Evolutionary conservation across 352 stramenopile genomes (phyloP).

Genomic region (Phytophthora cactorum): DNA sequence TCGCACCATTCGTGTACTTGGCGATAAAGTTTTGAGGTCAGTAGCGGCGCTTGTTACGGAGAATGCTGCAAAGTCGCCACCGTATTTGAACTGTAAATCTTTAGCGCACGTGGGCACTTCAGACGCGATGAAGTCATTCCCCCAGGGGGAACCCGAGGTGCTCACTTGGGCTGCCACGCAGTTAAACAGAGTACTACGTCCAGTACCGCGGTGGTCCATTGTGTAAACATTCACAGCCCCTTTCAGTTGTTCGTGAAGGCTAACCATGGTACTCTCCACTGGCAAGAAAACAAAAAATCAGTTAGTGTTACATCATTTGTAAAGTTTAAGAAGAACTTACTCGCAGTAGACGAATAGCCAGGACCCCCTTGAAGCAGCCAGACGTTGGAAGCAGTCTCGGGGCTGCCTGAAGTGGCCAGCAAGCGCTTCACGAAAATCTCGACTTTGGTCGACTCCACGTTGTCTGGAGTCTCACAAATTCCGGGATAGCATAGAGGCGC

Average conservation of each 20-base stretch:
- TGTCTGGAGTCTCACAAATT: constrained; percentile 29
- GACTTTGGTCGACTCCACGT: constrained; percentile 12
- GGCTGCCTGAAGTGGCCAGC: constrained; percentile 6
- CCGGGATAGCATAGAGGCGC: constrained; percentile 46
- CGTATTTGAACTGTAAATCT: constrained; percentile 42
- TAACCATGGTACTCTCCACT: constrained; percentile 51
- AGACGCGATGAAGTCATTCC: constrained; percentile 13
- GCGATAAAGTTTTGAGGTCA: constrained; percentile 34
- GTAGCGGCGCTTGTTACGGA: constrained; percentile 45
- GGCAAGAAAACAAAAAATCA: neutral
- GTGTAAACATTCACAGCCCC: constrained; percentile 51
- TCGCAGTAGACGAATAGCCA: constrained; percentile 36
- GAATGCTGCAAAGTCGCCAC: constrained; percentile 33
- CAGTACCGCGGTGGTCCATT: constrained; percentile 54
- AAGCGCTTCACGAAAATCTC: constrained; percentile 21
- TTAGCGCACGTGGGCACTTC: constrained; percentile 40
- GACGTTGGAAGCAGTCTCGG: constrained; percentile 26
- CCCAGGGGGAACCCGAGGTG: constrained; percentile 32
- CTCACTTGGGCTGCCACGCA: constrained; percentile 36
- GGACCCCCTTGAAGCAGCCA: constrained; percentile 53
- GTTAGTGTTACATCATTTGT: neutral
- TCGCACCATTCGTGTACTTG: constrained; percentile 20
- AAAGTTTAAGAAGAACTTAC: constrained; percentile 27
- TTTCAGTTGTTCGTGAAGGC: constrained; percentile 31
- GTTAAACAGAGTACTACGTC: constrained; percentile 39